These are phyloP conservation scores for Xylaria sp. DNA, from an alignment of 2,329 filamentous ascomycete species.

Conservation along the genomic window DNA sequence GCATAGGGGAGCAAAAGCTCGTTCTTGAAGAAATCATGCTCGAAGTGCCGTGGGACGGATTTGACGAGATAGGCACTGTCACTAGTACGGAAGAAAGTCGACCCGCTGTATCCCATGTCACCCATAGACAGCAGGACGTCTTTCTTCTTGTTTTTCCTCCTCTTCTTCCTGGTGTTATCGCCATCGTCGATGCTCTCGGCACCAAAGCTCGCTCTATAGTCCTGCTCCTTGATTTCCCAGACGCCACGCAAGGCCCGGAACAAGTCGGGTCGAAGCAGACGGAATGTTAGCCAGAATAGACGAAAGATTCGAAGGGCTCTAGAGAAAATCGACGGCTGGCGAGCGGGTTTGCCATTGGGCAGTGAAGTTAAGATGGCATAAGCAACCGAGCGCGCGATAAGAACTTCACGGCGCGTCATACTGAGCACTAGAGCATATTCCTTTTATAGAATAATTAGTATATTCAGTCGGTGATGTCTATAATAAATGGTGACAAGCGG, in stretches of 20 bases:
- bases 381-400: slow-evolving; percentile 55
- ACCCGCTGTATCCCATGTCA: slow-evolving; percentile 79
- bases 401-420: slow-evolving; percentile 45
- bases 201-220: slow-evolving; percentile 64
- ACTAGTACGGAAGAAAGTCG: slow-evolving; percentile 76
- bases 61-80: slow-evolving; percentile 77
- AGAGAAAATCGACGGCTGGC: slow-evolving; percentile 49
- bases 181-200: slow-evolving; percentile 50
- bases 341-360: slow-evolving; percentile 43
- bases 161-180: slow-evolving; percentile 45
- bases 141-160: slow-evolving; percentile 41
- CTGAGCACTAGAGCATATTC: not conserved
- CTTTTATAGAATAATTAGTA: not conserved
- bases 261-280: slow-evolving; percentile 49
- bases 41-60: slow-evolving; percentile 74
- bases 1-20: slow-evolving; percentile 73
- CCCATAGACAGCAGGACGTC: slow-evolving; percentile 65
- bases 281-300: slow-evolving; percentile 49
- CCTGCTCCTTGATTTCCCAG: slow-evolving; percentile 64
- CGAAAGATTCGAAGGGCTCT: slow-evolving; percentile 56
- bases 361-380: slow-evolving; percentile 49
- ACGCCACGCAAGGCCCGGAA: slow-evolving; percentile 55
- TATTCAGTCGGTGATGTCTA: not conserved
- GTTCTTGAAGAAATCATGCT: slow-evolving; percentile 74
- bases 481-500: not conserved